Evolutionary conservation across 352 stramenopile genomes (phyloP).

Genomic region (Albugo candida): DNA sequence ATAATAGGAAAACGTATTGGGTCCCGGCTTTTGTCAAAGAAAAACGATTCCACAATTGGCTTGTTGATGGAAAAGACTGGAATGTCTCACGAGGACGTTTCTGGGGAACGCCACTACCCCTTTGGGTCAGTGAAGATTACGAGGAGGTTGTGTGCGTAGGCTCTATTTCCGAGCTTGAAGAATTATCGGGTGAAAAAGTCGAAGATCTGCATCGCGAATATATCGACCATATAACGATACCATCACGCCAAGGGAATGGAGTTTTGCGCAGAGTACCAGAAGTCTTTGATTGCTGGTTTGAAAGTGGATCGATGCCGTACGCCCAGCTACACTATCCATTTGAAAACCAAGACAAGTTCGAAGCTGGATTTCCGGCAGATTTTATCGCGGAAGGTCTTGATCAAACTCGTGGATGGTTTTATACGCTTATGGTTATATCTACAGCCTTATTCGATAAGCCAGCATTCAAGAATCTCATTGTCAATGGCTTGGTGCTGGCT

Average conservation of each 20-base stretch:
- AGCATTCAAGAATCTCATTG: slow-evolving; percentile 99
- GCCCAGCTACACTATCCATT: slow-evolving; percentile 99
- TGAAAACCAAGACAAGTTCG: slow-evolving; percentile 96
- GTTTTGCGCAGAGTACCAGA: slow-evolving; percentile 73
- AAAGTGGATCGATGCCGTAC: slow-evolving; percentile 99
- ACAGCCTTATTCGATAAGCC: slow-evolving; percentile 98
- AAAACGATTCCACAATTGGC: slow-evolving; percentile 99
- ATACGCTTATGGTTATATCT: slow-evolving; percentile 98
- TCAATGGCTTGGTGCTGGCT: slow-evolving; percentile 98
- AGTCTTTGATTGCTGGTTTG: slow-evolving; percentile 99
- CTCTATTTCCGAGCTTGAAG: slow-evolving; percentile 91
- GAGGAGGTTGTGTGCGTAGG: slow-evolving; percentile 95
- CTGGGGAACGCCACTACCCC: slow-evolving; percentile 97
- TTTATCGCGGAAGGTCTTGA: slow-evolving; percentile 99
- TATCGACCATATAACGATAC: slow-evolving; percentile 97
- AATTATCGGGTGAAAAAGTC: slow-evolving; percentile 84
- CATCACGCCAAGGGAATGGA: slow-evolving; percentile 84
- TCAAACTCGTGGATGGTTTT: slow-evolving; percentile 99
- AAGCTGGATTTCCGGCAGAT: slow-evolving; percentile 94
- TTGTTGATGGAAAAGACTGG: slow-evolving; percentile 97
- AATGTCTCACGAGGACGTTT: slow-evolving; percentile 96
- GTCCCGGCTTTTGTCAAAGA: slow-evolving; percentile 90
- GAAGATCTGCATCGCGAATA: slow-evolving; percentile 95
- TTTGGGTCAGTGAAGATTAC: slow-evolving; percentile 96
- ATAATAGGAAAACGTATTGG: slow-evolving; percentile 77